A percentile compares a stretch with the other conserved stretches of the same genome.
Evolutionary conservation across 192 early-diverging fungal species (phyloP).

Genomic region (Allomyces macrogynus): DNA sequence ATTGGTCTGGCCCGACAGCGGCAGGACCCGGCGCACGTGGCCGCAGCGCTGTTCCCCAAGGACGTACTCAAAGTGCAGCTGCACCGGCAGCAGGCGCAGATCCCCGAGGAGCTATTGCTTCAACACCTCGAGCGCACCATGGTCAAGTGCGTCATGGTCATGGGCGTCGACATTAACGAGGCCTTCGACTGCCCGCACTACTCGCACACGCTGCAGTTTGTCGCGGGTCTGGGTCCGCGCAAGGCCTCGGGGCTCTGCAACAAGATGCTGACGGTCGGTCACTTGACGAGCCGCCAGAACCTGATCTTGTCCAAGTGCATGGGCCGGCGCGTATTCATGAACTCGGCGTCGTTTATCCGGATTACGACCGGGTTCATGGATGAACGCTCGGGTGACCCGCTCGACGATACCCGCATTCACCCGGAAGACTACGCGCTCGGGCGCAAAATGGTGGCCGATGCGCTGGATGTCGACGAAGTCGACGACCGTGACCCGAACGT

Average conservation of each 20-base stretch:
- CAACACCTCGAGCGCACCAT: slow-evolving; percentile 59
- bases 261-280: slow-evolving; percentile 22
- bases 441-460: slow-evolving; percentile 89
- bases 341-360: slow-evolving; percentile 78
- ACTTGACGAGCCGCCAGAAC: slow-evolving; percentile 25
- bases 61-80: slow-evolving; percentile 39
- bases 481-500: slow-evolving; percentile 12
- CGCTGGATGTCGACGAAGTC: slow-evolving; percentile 50
- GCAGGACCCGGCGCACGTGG: slow-evolving; percentile 65
- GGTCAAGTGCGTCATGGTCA: slow-evolving; percentile 61
- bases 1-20: slow-evolving; percentile 60
- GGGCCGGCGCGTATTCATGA: slow-evolving; percentile 65
- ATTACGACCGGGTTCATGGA: slow-evolving; percentile 38
- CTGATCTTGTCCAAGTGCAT: slow-evolving; percentile 44
- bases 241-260: slow-evolving; percentile 64
- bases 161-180: slow-evolving; percentile 80
- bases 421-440: slow-evolving; percentile 88
- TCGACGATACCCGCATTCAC: slow-evolving; percentile 90
- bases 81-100: slow-evolving; percentile 52
- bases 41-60: slow-evolving; percentile 47
- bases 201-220: slow-evolving; percentile 57
- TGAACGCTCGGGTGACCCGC: slow-evolving; percentile 38
- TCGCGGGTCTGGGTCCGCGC: slow-evolving; percentile 79
- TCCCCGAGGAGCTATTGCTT: slow-evolving; percentile 44
- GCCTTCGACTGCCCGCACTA: slow-evolving; percentile 44